phyloP scores from a whole-genome alignment of 495 filamentous ascomycete species.

The Eremomyces bilateralis region DNA sequence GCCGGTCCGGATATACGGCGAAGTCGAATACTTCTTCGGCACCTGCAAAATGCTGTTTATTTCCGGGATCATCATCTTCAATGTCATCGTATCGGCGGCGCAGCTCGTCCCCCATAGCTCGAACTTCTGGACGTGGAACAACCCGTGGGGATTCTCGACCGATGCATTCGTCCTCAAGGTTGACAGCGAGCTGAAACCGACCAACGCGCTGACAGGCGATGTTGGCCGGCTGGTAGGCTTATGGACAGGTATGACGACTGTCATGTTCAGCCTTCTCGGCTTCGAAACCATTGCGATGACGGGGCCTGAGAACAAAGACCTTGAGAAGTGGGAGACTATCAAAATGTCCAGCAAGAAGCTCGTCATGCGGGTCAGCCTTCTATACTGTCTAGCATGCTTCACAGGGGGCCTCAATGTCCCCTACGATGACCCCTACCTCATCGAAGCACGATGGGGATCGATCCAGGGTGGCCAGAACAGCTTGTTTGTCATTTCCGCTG shows the following conservation, averaged over 20 bases:
- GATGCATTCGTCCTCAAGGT: no score
- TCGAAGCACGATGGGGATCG: background rate
- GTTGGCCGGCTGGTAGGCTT: slow-evolving; percentile 1
- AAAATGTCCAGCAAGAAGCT: slow-evolving; percentile 4
- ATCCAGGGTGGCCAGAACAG: slow-evolving; percentile 1
- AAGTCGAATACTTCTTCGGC: slow-evolving; percentile 5
- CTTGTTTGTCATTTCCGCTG: slow-evolving; percentile 2
- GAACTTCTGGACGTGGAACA: slow-evolving; percentile 4
- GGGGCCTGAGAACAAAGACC: slow-evolving; percentile 4
- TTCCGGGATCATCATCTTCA: slow-evolving; percentile 3
- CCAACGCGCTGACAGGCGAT: background rate
- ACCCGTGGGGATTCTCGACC: slow-evolving; percentile 1
- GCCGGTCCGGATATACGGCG: slow-evolving; percentile 3
- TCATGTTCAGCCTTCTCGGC: slow-evolving; percentile 4
- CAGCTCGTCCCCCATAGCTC: slow-evolving; percentile 1
- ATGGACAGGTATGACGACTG: slow-evolving; percentile 3
- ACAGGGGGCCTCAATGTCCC: slow-evolving; percentile 5
- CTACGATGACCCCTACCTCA: slow-evolving; percentile 1
- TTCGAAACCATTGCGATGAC: slow-evolving; percentile 6
- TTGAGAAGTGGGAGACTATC: slow-evolving; percentile 2
- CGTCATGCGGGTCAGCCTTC: slow-evolving; percentile 3
- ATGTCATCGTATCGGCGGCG: slow-evolving; percentile 1
- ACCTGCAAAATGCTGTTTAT: slow-evolving; percentile 4
- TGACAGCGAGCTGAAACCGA: no score
- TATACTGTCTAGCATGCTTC: slow-evolving; percentile 5